Evolutionary conservation across 2,329 filamentous ascomycete genomes (phyloP), one percentile per base, ranked within the genome.

Genomic region (Alternaria conjuncta): DNA sequence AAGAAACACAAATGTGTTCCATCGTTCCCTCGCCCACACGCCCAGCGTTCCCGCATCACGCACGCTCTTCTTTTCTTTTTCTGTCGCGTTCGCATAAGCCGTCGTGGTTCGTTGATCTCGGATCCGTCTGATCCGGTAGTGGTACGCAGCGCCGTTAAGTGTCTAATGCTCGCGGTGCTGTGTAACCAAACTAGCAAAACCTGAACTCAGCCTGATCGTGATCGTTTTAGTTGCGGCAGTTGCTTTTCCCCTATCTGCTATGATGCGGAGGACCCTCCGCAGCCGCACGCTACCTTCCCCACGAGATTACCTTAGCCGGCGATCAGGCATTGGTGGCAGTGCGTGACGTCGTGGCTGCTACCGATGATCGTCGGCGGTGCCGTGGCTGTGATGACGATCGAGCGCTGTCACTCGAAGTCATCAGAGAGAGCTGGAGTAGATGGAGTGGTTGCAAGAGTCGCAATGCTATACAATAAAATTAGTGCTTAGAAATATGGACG

Each of bases 161-260:
- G 25, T 61, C 59, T 36, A 61, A 50, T 18, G 28, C 30, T 56
- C 21, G 36, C 36, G 30, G 49, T 30, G 53, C 53, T 50, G 45
- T 41, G 18, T 57, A 28, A 20, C 26, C 18, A 49, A n/a, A 54
- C 59, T 51, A 45, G 26, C 11, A 25, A 50, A 46, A 30, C 53
- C 25, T 57, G 30, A 50, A 41, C 36, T 41, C 36, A 41, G 36
- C 36, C 36, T 41, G 36, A 41, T 41, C 36, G 36, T 41, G 36
- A 41, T 57, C 36, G 36, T 32, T 13, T n/a, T 41, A 25, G 53
- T 41, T 55, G 28, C 43, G 44, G 21, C 43, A 23, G 32, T 56
- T 55, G 26, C 46, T 47, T 23, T 43, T 56, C 9, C 10, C 28
- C 50, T 25, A 15, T 47, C 50, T 18, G 28, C 55, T 41, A 41